A percentile compares a stretch with the other conserved stretches of the same genome.
These are phyloP conservation scores for Waltergamsia citrina DNA, from an alignment of 2,329 filamentous ascomycete species.

Conservation along the genomic window DNA sequence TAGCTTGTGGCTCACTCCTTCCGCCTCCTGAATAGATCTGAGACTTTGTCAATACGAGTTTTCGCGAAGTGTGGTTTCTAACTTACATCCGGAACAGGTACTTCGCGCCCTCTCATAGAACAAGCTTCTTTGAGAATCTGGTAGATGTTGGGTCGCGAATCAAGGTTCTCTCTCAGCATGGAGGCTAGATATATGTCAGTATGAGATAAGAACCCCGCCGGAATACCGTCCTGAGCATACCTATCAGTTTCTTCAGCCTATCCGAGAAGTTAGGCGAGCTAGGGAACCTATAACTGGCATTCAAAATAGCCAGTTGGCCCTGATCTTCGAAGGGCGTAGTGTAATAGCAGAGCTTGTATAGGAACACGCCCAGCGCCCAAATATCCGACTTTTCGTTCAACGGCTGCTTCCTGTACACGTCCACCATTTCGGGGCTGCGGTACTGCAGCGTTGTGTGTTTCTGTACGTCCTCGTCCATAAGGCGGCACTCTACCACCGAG, in stretches of 20 bases:
- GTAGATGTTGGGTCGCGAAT: slow-evolving; percentile 80
- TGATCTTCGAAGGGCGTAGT: slow-evolving; percentile 98
- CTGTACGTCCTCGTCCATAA: slow-evolving; percentile 95
- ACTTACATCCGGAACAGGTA: slow-evolving; percentile 82
- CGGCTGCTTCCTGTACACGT: slow-evolving; percentile 91
- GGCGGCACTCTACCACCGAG: slow-evolving; percentile 76
- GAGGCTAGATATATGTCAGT: slow-evolving; percentile 45
- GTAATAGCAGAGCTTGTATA: slow-evolving; percentile 99
- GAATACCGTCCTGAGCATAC: slow-evolving; percentile 30
- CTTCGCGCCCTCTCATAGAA: slow-evolving; percentile 75
- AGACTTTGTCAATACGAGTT: not conserved
- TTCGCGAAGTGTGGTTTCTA: not conserved
- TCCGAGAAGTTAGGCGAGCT: slow-evolving; percentile 84
- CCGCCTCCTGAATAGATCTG: slow-evolving; percentile 64
- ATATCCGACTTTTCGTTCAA: slow-evolving; percentile 99
- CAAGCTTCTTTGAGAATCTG: slow-evolving; percentile 83
- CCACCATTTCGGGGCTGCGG: slow-evolving; percentile 95
- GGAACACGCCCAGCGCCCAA: slow-evolving; percentile 86
- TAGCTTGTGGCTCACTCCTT: slow-evolving; percentile 48
- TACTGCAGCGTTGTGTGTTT: slow-evolving; percentile 97
- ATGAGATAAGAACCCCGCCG: slow-evolving; percentile 1
- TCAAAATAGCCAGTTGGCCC: slow-evolving; percentile 92
- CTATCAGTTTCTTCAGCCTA: slow-evolving; percentile 79
- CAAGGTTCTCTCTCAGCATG: slow-evolving; percentile 81
- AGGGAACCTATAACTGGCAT: slow-evolving; percentile 89